These are phyloP conservation scores for Salix dunnii DNA, from an alignment of 345 rosid species.

Conservation along the genomic window DNA sequence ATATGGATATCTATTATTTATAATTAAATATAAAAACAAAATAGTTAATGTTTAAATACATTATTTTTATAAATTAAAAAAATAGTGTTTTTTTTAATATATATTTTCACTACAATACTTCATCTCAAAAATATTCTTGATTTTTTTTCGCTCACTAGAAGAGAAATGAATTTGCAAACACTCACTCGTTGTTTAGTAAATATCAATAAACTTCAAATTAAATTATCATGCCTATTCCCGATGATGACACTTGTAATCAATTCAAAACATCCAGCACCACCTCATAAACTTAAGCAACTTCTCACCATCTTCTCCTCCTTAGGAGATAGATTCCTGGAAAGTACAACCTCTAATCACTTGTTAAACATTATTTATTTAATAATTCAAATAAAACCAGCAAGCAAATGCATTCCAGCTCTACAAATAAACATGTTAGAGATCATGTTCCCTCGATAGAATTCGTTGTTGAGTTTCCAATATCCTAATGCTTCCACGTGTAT, in stretches of 20 bases:
- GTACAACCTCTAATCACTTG: not conserved
- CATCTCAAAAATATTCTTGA: not conserved
- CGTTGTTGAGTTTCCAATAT: conserved; percentile 38
- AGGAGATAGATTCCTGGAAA: not conserved
- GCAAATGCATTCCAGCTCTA: conserved; percentile 9
- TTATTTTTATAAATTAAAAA: no score
- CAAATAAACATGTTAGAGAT: conserved; percentile 38
- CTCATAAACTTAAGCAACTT: not conserved
- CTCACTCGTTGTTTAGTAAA: no score
- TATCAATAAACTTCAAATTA: not conserved
- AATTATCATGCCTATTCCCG: not conserved
- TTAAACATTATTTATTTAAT: not conserved
- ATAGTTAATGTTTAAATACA: no score
- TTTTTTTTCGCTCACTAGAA: no score
- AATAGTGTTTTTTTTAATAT: no score
- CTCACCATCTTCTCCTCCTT: conserved; percentile 1
- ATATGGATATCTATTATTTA: no score
- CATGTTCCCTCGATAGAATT: conserved; percentile 32
- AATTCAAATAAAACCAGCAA: not conserved
- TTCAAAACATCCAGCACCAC: not conserved
- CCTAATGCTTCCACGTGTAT: conserved; percentile 35
- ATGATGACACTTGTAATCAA: no score
- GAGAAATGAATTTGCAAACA: no score
- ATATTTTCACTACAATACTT: not conserved
- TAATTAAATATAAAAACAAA: no score